Base-by-base conservation (phyloP, 2,329 filamentous ascomycete genomes). In the Sphaerulina vaccinii region DNA sequence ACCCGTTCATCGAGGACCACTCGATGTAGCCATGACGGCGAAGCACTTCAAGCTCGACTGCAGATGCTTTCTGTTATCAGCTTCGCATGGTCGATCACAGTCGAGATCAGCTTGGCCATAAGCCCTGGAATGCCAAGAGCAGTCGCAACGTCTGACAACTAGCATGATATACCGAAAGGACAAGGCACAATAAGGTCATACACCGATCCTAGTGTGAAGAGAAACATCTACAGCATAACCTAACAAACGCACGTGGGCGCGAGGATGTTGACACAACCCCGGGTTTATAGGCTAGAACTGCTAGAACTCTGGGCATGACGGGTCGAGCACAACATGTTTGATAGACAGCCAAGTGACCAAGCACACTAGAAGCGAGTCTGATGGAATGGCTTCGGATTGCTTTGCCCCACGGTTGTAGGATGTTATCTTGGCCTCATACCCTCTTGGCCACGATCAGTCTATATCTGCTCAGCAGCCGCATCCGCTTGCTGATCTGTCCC, bases 381-480 rank as follows among this genome's bases (percentile, higher is more conserved):
- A 27, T 18, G 22, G 10, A 40, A 23, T 48, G 37, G 45, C 45
- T 48, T 32, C 45, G 45, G 36, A 23, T n/a, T 40, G 36, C 36
- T 32, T 15, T 15, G 27, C 36, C 22, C 45, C 35, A 48, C 22
- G 23, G n/a, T 29, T 48, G 23, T 24, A 48, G 35, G 33, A 40
- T 40, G 45, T 24, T 40, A 23, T 18, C 45, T 48, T 48, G 45
- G 45, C 45, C 32, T 13, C 23, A 18, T 15, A 18, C 22, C n/a
- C n/a, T 41, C 24, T 37, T 41, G 36, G 22, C 45, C 16, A 15
- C 29, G 33, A 24, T 13, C 44, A 49, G 10, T 19, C 27, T 49
- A 49, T 49, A 49, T 22, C 19, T 32, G 21, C n/a, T n/a, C n/a
- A 39, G 33, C 24, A 22, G 36, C 45, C 37, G 36, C 45, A 15